phyloP scores from a whole-genome alignment of 257 asterid species.

The Plantago ovata region DNA sequence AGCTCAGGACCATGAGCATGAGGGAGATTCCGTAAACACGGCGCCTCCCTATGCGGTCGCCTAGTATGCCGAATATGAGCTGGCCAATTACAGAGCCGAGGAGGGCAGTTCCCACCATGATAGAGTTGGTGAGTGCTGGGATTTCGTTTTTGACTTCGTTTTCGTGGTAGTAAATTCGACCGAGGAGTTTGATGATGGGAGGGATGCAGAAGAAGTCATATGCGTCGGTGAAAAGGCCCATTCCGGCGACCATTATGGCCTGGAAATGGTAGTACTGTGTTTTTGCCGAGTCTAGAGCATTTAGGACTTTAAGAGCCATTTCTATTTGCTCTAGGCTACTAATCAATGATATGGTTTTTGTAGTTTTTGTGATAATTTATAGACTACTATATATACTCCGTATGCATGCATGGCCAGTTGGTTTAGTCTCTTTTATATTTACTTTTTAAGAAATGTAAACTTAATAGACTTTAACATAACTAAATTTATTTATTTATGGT shows the following conservation, averaged over 20 bases:
- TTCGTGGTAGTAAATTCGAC: constrained; percentile 33
- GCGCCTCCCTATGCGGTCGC: constrained; percentile 49
- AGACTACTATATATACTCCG: too few relatives aligned
- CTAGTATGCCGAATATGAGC: constrained; percentile 44
- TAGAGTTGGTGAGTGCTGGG: constrained; percentile 27
- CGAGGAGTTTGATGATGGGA: constrained; percentile 48
- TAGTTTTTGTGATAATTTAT: too few relatives aligned
- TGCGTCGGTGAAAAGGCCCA: constrained; percentile 63
- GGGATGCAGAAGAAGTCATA: constrained; percentile 60
- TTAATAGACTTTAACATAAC: too few relatives aligned
- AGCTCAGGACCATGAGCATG: constrained; percentile 48
- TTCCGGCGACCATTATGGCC: constrained; percentile 55
- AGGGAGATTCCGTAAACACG: constrained; percentile 46
- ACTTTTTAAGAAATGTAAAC: too few relatives aligned
- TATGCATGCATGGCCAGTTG: too few relatives aligned
- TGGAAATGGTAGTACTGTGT: constrained; percentile 54
- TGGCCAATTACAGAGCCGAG: constrained; percentile 50
- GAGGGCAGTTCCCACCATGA: constrained; percentile 39
- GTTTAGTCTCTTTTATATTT: too few relatives aligned
- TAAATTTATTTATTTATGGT: too few relatives aligned
- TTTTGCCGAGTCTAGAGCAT: constrained; percentile 50
- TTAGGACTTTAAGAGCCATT: constrained; percentile 49
- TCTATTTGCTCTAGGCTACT: too few relatives aligned
- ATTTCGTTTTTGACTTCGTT: constrained; percentile 1
- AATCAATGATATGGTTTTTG: too few relatives aligned